These are phyloP conservation scores for Lipomyces mesembrius DNA, from an alignment of 805 yeast genomes.

Conservation along the genomic window DNA sequence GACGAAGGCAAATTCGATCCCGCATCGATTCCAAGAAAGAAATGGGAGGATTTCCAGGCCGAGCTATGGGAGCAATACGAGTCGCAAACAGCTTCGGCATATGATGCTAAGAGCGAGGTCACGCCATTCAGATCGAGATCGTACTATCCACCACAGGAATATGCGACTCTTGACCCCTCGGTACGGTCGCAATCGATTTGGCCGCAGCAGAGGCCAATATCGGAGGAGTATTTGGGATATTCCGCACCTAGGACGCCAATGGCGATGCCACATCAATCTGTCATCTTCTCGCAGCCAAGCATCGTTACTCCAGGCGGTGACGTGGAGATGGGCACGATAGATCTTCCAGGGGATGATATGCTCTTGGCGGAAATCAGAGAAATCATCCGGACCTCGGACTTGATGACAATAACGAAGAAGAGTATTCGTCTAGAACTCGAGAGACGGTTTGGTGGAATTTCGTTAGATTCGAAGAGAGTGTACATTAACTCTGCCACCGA, in stretches of 20 bases:
- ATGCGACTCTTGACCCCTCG: conserved; percentile 3
- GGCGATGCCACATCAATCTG: background rate
- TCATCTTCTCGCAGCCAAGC: conserved; percentile 19
- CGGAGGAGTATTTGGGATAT: background rate
- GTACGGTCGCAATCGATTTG: conserved; percentile 14
- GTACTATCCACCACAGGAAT: conserved; percentile 21
- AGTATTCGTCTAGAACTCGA: conserved; percentile 47
- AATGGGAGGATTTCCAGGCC: conserved; percentile 64
- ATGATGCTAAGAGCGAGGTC: conserved; percentile 23
- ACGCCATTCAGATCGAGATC: conserved; percentile 23
- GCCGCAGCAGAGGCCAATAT: background rate
- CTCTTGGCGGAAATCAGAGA: conserved; percentile 47
- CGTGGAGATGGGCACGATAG: conserved; percentile 40
- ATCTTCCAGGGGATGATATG: conserved; percentile 47
- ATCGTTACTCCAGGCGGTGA: conserved; percentile 26
- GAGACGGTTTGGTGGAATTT: conserved; percentile 44
- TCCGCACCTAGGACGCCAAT: background rate
- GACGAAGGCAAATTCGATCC: conserved; percentile 61
- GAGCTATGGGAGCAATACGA: conserved; percentile 49
- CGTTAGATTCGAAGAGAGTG: conserved; percentile 45
- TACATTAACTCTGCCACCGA: conserved; percentile 49
- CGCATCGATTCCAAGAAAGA: conserved; percentile 56
- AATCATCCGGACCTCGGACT: conserved; percentile 48
- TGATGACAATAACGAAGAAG: conserved; percentile 49
- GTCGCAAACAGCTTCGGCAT: conserved; percentile 21